Percentiles rank a stretch among this genome's conserved stretches.
phyloP scores from a whole-genome alignment of 345 rosid species.

The Pugionium cornutum region DNA sequence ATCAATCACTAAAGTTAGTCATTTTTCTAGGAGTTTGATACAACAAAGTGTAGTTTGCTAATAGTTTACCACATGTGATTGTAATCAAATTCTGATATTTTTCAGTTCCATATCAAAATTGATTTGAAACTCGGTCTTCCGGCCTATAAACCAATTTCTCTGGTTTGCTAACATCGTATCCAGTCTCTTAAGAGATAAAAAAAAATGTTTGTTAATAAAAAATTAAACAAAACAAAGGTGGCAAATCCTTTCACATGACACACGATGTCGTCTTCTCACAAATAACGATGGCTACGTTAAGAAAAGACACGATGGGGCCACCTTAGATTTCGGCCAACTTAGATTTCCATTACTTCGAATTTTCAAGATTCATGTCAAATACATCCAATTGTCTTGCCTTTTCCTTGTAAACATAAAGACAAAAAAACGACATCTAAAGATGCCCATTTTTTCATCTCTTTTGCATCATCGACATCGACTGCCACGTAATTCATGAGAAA shows the following conservation, averaged over 20 bases:
- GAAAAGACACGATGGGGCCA: conserved; percentile 11
- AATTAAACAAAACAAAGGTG: not conserved
- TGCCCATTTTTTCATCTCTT: too few species aligned
- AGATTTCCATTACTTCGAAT: conserved; percentile 25
- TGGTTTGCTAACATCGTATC: too few species aligned
- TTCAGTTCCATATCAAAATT: too few species aligned
- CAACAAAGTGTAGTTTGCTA: too few species aligned
- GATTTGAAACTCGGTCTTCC: too few species aligned
- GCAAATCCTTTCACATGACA: not conserved
- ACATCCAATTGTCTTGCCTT: not conserved
- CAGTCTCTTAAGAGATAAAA: not conserved
- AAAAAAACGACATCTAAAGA: not conserved
- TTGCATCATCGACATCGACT: too few species aligned
- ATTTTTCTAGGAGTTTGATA: too few species aligned
- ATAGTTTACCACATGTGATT: too few species aligned
- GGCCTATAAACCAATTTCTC: too few species aligned
- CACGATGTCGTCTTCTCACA: conserved; percentile 1
- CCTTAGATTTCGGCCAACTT: conserved; percentile 24
- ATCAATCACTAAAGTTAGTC: not conserved
- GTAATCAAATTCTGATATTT: too few species aligned
- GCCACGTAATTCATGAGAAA: not conserved
- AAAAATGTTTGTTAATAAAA: not conserved
- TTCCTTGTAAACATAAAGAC: not conserved
- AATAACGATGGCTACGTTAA: not conserved
- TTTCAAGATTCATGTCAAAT: not conserved